These are phyloP conservation scores for Umbelopsis sp. DNA, from an alignment of 192 early-diverging fungal genomes.

Conservation along the genomic window DNA sequence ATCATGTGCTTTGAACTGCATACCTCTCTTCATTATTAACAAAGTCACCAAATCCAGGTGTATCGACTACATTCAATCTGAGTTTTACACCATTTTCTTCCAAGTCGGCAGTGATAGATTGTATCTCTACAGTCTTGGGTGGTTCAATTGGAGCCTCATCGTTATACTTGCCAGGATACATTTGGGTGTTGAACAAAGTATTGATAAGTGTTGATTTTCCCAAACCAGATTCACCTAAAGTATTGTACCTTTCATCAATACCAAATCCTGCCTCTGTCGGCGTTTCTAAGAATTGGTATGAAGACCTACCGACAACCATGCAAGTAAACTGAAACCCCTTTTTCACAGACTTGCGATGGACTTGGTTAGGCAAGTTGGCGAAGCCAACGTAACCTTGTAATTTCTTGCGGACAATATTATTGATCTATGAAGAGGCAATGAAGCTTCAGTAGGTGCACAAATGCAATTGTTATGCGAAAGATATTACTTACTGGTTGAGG, in stretches of 20 bases:
- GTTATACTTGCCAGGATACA: constrained; percentile 79
- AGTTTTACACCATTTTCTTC: constrained; percentile 97
- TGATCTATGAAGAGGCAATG: not conserved
- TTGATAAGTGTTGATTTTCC: constrained; percentile 99
- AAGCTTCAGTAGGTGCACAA: too few species aligned
- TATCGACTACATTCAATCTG: constrained; percentile 94
- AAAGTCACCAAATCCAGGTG: constrained; percentile 99
- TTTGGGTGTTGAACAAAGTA: constrained; percentile 90
- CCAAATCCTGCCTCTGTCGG: not conserved
- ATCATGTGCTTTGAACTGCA: not conserved
- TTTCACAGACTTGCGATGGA: constrained; percentile 94
- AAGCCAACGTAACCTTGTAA: constrained; percentile 96
- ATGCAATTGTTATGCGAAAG: not conserved
- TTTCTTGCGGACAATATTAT: constrained; percentile 56
- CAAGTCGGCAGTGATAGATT: constrained; percentile 85
- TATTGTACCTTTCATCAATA: not conserved
- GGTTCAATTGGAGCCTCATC: constrained; percentile 67
- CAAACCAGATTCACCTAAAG: constrained; percentile 77
- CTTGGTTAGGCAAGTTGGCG: constrained; percentile 93
- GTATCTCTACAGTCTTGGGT: constrained; percentile 79
- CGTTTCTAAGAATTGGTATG: not conserved
- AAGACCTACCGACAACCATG: constrained; percentile 86
- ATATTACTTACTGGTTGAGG: constrained; percentile 8
- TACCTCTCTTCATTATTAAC: constrained; percentile 98
- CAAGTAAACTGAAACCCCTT: constrained; percentile 94